Conservation (phyloP, 1,139 yeast species). For the Yamadazyma songkhlaensis region DNA sequence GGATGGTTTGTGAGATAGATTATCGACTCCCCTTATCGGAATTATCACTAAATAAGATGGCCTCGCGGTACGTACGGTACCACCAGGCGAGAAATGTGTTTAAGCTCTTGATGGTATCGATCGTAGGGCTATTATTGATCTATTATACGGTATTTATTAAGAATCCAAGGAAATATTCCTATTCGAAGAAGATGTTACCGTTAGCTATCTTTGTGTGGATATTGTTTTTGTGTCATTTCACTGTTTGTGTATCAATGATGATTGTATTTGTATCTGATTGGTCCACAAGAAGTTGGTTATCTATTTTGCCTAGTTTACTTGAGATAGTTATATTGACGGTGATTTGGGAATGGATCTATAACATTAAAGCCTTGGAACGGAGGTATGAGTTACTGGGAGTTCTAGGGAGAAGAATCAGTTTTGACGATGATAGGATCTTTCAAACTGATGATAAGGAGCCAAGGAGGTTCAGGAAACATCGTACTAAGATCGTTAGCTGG, state of each 20-base stretch:
- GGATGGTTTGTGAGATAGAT: conserved; percentile 12
- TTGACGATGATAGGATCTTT: conserved; percentile 32
- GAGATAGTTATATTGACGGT: conserved; percentile 39
- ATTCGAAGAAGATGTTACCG: conserved; percentile 36
- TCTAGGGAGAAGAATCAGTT: conserved; percentile 45
- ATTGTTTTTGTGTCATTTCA: conserved; percentile 26
- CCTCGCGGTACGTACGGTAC: conserved; percentile 13
- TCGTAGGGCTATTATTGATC: conserved; percentile 26
- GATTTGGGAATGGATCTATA: conserved; percentile 53
- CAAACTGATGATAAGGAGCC: conserved; percentile 4
- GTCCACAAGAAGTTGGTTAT: conserved; percentile 39
- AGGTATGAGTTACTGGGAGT: conserved; percentile 44
- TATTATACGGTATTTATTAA: conserved; percentile 29
- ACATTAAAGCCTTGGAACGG: conserved; percentile 41
- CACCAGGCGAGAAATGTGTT: conserved; percentile 22
- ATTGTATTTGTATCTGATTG: conserved; percentile 25
- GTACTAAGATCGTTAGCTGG: conserved; percentile 7
- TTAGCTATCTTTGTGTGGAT: conserved; percentile 40
- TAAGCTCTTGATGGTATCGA: conserved; percentile 22
- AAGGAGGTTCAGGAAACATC: conserved; percentile 4
- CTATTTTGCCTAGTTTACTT: conserved; percentile 32
- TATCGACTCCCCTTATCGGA: conserved; percentile 2
- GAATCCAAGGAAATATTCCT: conserved; percentile 32
- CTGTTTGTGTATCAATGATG: conserved; percentile 27
- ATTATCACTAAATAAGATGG: not conserved